Evolutionary conservation across 805 yeast genomes (phyloP).

Genomic region (Candida cerambycidarum): DNA sequence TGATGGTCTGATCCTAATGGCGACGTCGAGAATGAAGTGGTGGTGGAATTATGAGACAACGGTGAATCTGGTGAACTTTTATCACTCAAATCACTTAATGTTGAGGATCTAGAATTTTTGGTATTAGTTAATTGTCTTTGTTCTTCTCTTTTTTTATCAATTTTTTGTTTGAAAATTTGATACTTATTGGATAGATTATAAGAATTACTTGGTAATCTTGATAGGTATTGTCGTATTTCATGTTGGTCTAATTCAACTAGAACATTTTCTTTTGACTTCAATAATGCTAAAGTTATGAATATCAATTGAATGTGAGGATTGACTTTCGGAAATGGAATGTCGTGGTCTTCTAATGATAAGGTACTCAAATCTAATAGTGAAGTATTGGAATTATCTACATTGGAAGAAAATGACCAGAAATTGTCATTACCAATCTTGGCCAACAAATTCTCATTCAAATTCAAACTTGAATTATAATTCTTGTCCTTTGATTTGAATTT

Average conservation of each 20-base stretch:
- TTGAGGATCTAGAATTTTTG: slow-evolving; percentile 14
- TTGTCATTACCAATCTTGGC: slow-evolving; percentile 56
- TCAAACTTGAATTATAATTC: slow-evolving; percentile 31
- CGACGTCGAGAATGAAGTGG: slow-evolving; percentile 9
- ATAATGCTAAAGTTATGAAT: slow-evolving; percentile 73
- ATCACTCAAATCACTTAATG: slow-evolving; percentile 11
- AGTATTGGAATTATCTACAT: background rate
- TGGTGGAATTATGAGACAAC: slow-evolving; percentile 9
- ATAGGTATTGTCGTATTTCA: slow-evolving; percentile 78
- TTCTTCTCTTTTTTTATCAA: slow-evolving; percentile 19
- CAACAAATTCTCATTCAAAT: slow-evolving; percentile 29
- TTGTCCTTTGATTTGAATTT: slow-evolving; percentile 40
- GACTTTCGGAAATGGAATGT: slow-evolving; percentile 55
- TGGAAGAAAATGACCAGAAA: slow-evolving; percentile 48
- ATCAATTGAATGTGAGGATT: slow-evolving; percentile 77
- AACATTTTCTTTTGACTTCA: slow-evolving; percentile 76
- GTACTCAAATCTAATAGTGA: slow-evolving; percentile 8
- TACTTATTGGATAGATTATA: slow-evolving; percentile 33
- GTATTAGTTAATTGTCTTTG: slow-evolving; percentile 8
- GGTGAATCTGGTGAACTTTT: slow-evolving; percentile 11
- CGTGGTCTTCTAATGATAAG: slow-evolving; percentile 12
- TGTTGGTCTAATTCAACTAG: slow-evolving; percentile 86
- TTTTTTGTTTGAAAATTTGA: slow-evolving; percentile 28
- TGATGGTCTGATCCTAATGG: slow-evolving; percentile 6
- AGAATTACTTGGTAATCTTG: slow-evolving; percentile 51